These are phyloP conservation scores for Haberlea rhodopensis DNA, from an alignment of 257 asterid genomes.

Conservation along the genomic window DNA sequence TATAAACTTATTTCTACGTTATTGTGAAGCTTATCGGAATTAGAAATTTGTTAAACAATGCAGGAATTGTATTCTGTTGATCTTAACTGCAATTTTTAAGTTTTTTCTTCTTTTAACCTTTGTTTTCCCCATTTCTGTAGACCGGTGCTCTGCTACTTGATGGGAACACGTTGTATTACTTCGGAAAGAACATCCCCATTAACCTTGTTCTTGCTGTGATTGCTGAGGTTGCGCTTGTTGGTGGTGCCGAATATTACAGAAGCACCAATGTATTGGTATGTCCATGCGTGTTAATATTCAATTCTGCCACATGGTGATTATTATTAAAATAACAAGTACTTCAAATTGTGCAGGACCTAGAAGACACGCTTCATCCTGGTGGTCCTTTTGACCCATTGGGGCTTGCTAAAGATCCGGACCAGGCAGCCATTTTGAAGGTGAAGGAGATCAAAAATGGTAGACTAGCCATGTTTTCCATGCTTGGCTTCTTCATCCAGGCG, in stretches of 20 bases:
- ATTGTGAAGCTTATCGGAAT: neutral
- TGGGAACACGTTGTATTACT: too few relatives aligned
- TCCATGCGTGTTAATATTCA: neutral
- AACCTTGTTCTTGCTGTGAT: slow-evolving; percentile 72
- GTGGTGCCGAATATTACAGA: slow-evolving; percentile 96
- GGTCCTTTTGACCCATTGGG: too few relatives aligned
- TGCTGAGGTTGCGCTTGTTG: slow-evolving; percentile 87
- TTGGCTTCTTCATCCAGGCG: too few relatives aligned
- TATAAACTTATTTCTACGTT: neutral
- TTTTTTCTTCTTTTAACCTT: slow-evolving; percentile 2
- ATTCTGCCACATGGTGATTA: too few relatives aligned
- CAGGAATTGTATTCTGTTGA: too few relatives aligned
- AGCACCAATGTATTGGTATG: slow-evolving; percentile 79
- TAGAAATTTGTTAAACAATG: too few relatives aligned
- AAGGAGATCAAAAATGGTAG: slow-evolving; percentile 98
- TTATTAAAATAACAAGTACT: too few relatives aligned
- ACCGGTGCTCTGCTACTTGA: too few relatives aligned
- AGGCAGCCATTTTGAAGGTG: slow-evolving; percentile 86
- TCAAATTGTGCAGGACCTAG: slow-evolving; percentile 49
- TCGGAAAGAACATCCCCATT: too few relatives aligned
- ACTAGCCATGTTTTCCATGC: too few relatives aligned
- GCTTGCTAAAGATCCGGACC: slow-evolving; percentile 99
- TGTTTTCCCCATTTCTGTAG: too few relatives aligned
- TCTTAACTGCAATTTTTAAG: too few relatives aligned
- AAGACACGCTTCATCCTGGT: slow-evolving; percentile 96